Evolutionary conservation across 768 basidiomycete species (phyloP).

Genomic region (Leccinum boreale): DNA sequence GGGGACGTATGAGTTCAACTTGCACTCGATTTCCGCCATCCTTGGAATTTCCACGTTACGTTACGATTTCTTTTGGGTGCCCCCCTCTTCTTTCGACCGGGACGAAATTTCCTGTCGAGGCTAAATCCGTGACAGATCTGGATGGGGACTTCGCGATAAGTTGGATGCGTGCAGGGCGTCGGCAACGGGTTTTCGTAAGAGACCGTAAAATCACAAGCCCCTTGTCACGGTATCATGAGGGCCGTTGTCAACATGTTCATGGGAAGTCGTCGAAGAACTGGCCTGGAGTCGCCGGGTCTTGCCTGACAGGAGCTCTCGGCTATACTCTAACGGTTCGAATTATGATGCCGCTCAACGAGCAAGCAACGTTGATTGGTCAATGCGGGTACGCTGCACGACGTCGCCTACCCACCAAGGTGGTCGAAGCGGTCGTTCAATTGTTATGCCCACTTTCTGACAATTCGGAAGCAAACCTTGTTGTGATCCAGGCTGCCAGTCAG

Average conservation of each 20-base stretch:
- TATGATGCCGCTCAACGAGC: neutral
- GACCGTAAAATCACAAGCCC: slow-evolving; percentile 7
- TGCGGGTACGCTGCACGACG: neutral
- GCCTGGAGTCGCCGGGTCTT: neutral
- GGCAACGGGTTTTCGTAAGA: slow-evolving; percentile 22
- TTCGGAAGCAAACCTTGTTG: neutral
- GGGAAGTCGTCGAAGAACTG: neutral
- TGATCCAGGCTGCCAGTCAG: neutral
- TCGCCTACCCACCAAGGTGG: neutral
- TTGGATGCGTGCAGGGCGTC: slow-evolving; percentile 10
- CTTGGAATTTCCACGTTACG: slow-evolving; percentile 25
- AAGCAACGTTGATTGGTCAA: neutral
- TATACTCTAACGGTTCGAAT: neutral
- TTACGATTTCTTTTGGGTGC: slow-evolving; percentile 10
- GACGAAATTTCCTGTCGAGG: slow-evolving; percentile 15
- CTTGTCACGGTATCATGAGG: neutral
- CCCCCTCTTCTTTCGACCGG: slow-evolving; percentile 7
- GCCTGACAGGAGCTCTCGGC: neutral
- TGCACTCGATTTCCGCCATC: slow-evolving; percentile 19
- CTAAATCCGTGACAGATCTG: slow-evolving; percentile 6
- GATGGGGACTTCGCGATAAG: slow-evolving; percentile 17
- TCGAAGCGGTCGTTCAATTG: neutral
- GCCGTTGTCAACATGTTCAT: neutral
- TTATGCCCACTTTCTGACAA: neutral
- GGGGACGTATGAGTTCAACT: slow-evolving; percentile 5